Base-by-base conservation (phyloP, 2,329 filamentous ascomycete genomes). In the Apiospora aurea region DNA sequence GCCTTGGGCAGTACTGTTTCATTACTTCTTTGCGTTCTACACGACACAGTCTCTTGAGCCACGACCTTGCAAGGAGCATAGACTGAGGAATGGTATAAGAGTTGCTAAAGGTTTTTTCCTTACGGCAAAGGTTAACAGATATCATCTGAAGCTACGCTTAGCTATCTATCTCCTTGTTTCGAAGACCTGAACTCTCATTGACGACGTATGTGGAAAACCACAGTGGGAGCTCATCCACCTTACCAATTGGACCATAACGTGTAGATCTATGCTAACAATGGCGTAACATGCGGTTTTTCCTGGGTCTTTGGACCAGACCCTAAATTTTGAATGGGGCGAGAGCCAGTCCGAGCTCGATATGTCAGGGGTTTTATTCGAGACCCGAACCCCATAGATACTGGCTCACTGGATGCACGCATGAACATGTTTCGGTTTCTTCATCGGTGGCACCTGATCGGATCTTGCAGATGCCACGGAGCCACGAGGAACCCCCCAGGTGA, bases 381-480 rank as follows among this genome's bases (percentile, higher is more conserved):
- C n/a, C 21, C 21, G 21, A 10, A 18, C 38, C 41, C 29, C 13
- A 21, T 38, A 61, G 53, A 61, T 4, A 61, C 14, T 64, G 57
- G 46, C 46, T 21, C 46, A 64, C 57, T 64, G 57, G 57, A 64
- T n/a, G 57, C 57, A 34, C 57, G 34, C 57, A 64, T 64, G 57
- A 64, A 64, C 57, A 64, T 61, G 57, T 41, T 64, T 64, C 57
- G 57, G 21, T 41, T 38, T 49, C 67, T 69, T 49, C 67, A 69
- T 34, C 47, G 67, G 67, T 69, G 67, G 44, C 67, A 47, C 43
- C 43, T 68, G 43, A 69, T 69, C 67, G 16, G 44, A 49, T 69
- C 67, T 69, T 69, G 44, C 67, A 49, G 67, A n/a, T 64, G 13
- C 57, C 57, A 61, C 29, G 29, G 57, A 64, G 53, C 53, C 53